A percentile compares a stretch with the other conserved stretches of the same genome.
Evolutionary conservation across 1,284 basidiomycete species (phyloP).

Genomic region (Papiliotrema nemorosa): DNA sequence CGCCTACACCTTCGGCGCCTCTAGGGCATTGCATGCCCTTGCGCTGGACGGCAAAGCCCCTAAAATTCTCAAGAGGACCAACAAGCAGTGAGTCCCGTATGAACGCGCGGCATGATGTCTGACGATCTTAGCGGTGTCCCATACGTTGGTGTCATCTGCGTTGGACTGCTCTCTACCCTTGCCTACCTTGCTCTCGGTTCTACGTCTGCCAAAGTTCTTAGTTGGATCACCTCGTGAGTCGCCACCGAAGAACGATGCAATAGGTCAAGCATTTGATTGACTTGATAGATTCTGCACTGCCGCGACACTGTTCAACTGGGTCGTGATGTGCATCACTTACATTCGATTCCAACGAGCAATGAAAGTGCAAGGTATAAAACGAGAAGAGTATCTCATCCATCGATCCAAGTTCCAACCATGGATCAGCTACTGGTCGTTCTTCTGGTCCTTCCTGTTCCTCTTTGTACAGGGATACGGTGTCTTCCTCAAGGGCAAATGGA

Average conservation of each 20-base stretch:
- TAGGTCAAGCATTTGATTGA: no score
- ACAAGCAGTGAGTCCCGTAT: slow-evolving; percentile 19
- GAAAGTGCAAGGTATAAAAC: slow-evolving; percentile 26
- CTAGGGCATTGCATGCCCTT: slow-evolving; percentile 34
- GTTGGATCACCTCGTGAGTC: slow-evolving; percentile 32
- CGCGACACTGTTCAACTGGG: slow-evolving; percentile 8
- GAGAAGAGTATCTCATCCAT: not conserved
- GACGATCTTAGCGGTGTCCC: slow-evolving; percentile 24
- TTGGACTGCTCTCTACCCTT: slow-evolving; percentile 25
- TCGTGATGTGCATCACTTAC: slow-evolving; percentile 18
- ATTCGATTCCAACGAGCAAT: slow-evolving; percentile 30
- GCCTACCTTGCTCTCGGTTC: slow-evolving; percentile 31
- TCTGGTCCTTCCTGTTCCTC: slow-evolving; percentile 22
- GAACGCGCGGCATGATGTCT: not conserved
- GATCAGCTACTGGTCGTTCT: slow-evolving; percentile 23
- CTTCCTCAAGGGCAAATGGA: slow-evolving; percentile 25
- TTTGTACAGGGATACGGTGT: slow-evolving; percentile 24
- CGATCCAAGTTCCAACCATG: slow-evolving; percentile 19
- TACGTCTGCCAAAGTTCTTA: slow-evolving; percentile 24
- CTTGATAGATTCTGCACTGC: slow-evolving; percentile 16
- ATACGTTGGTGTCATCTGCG: slow-evolving; percentile 24
- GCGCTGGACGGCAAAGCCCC: slow-evolving; percentile 34
- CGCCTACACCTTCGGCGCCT: slow-evolving; percentile 31
- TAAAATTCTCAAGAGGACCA: slow-evolving; percentile 24
- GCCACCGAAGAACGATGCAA: no score